Conservation (phyloP, 345 rosid genomes). For the Trapa bicornis region DNA sequence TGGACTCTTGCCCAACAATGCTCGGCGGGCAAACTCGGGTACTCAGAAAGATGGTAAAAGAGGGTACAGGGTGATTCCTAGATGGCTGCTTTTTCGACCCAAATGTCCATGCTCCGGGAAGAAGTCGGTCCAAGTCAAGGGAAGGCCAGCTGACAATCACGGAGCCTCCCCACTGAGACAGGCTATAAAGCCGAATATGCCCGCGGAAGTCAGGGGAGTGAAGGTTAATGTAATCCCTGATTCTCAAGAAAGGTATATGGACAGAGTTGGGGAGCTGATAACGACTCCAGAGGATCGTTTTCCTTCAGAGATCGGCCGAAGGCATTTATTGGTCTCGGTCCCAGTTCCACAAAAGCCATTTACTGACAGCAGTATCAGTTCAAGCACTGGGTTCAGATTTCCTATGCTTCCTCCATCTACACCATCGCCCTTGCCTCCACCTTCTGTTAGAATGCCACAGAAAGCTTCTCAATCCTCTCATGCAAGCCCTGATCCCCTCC, state of each 20-base stretch:
- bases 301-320: background rate
- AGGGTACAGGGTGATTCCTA: constrained; percentile 11
- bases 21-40: constrained; percentile 38
- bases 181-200: background rate
- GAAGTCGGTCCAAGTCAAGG: constrained; percentile 73
- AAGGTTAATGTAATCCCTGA: background rate
- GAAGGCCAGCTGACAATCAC: constrained; percentile 14
- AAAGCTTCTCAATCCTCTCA: constrained; percentile 9
- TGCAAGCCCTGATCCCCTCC: background rate
- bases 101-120: constrained; percentile 56
- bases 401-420: constrained; percentile 24
- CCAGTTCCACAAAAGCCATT: constrained; percentile 5
- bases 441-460: constrained; percentile 11
- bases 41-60: constrained; percentile 25
- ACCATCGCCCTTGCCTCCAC: constrained; percentile 11
- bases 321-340: constrained; percentile 4
- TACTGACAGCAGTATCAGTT: background rate
- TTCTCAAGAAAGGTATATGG: background rate
- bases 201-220: background rate
- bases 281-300: constrained; percentile 7
- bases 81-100: constrained; percentile 43
- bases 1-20: constrained; percentile 42
- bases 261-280: constrained; percentile 11
- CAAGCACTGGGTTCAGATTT: constrained; percentile 31
- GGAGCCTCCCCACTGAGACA: background rate